Conservation (phyloP, 2,329 filamentous ascomycete genomes). For the Cercospora sojina region DNA sequence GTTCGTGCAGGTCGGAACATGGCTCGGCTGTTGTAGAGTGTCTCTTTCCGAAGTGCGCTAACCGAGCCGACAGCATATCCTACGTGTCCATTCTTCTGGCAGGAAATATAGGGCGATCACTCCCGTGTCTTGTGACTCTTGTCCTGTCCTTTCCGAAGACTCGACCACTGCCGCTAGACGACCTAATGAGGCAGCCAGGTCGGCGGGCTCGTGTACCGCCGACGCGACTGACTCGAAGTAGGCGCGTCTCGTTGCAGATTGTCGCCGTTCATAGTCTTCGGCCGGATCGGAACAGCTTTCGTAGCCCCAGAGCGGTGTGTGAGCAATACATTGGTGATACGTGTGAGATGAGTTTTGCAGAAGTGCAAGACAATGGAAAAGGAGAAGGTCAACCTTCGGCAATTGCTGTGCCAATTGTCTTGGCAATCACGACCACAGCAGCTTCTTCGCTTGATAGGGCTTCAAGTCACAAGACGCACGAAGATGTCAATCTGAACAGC, state of each 20-base stretch:
- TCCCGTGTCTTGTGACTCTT: background rate
- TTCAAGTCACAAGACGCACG: background rate
- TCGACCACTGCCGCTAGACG: background rate
- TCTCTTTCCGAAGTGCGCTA: background rate
- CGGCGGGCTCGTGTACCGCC: background rate
- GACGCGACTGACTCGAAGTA: background rate
- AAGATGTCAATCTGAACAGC: background rate
- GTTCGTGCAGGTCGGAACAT: background rate
- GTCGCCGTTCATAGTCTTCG: background rate
- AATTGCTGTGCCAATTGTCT: background rate
- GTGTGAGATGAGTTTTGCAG: background rate
- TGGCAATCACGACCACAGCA: background rate
- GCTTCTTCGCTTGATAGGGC: background rate
- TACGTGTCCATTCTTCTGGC: background rate
- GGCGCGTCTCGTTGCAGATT: background rate
- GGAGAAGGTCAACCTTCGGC: background rate
- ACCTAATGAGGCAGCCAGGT: background rate
- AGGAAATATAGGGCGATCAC: background rate
- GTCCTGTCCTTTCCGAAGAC: background rate
- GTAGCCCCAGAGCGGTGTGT: background rate
- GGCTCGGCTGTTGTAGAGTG: background rate
- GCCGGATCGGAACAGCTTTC: background rate
- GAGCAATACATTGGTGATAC: background rate
- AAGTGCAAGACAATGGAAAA: background rate
- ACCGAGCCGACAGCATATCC: background rate